Evolutionary conservation across 352 stramenopile genomes (phyloP), one percentile per base, ranked within the genome.

Genomic region (Phytophthora brassicae): DNA sequence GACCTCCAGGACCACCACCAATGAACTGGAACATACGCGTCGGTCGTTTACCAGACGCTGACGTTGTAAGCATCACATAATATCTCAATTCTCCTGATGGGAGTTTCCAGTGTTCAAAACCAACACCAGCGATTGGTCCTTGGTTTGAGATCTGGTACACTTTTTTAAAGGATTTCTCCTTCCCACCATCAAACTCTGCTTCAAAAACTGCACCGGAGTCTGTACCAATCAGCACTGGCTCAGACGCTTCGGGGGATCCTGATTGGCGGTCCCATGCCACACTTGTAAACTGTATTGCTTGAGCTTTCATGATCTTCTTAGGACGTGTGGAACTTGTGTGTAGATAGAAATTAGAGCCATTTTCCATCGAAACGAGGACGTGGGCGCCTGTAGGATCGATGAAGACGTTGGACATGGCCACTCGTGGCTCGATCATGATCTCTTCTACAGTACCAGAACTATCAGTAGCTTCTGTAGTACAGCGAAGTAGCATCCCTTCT

Each of bases 1-100:
- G 87, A 23, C 85, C 85, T 31, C 77, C 79, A 22, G 81, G 48
- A 0, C 64, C 63, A 2, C 64, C 61, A 14, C 91, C 88, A 49
- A 96, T 70, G 60, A 97, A 97, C 63, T 97, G 86, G 72, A 97
- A 98, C 75, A 97, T 87, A 9, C 92, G 85, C 20, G 88, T 96
- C 0, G 92, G 90, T 6, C 84, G 70, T 52, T 92, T 92, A n/a
- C 86, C 84, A 5, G 80, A 78, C n/a, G 82, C 87, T 7, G 87
- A 96, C 14, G 84, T 94, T 23, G 81, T 92, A 51, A 94, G 72
- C 81, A 93, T 90, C 11, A 92, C 82, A 56, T 91, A 93, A 60
- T 87, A 84, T 8, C 75, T 55, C 14, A 69, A 50, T 6, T 92
- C 84, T 16, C 77, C 81, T 5, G 75, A 85, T 12, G 77, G 63